Evolutionary conservation across 169 alveolate genomes (phyloP), one percentile per base, ranked within the genome.

Genomic region (Eimeria falciformis): DNA sequence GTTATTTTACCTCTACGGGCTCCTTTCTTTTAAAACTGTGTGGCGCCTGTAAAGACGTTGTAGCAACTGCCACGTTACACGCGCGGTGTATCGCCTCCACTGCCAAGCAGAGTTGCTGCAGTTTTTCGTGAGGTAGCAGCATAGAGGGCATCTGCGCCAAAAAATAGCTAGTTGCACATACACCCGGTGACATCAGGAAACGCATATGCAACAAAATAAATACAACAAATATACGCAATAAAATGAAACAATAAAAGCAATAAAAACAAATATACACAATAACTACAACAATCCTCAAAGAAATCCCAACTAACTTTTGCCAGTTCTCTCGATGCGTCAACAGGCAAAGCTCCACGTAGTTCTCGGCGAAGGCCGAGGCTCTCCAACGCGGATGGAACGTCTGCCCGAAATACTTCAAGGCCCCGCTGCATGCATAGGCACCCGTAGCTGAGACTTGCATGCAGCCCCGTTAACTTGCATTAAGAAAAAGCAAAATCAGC

Each of bases 31-130:
- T 17, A 29, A 29, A 1, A 7, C 82, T 33, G 17, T 7, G 23
- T 6, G 47, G 55, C 58, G 33, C 55, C 27, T 29, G 23, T 33
- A 37, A 43, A 73, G 84, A 56, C 37, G 84, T 62, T 18, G 84
- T 62, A 43, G 84, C 58, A 43, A 73, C 84, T 25, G 84, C 84
- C n/a, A 46, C 56, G 21, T 37, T 73, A 62, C 84, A 73, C n/a
- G 84, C 84, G 65, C 84, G 84, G 62, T 73, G 84, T 40, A 73
- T 73, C 5, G 84, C 84, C 29, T 73, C 84, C 33, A 73, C 84
- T 9, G 65, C 56, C 5, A 33, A 62, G 65, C 84, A 73, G 58
- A 73, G 84, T 17, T 73, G 84, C 84, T 43, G 84, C 65, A 73
- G 84, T 62, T 73, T 73, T 62, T 73, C 84, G 62, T 73, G 84